Percentiles rank a stretch among this genome's conserved stretches.
These are phyloP conservation scores for Didymella lethalis DNA, from an alignment of 2,329 filamentous ascomycete genomes.

Conservation along the genomic window DNA sequence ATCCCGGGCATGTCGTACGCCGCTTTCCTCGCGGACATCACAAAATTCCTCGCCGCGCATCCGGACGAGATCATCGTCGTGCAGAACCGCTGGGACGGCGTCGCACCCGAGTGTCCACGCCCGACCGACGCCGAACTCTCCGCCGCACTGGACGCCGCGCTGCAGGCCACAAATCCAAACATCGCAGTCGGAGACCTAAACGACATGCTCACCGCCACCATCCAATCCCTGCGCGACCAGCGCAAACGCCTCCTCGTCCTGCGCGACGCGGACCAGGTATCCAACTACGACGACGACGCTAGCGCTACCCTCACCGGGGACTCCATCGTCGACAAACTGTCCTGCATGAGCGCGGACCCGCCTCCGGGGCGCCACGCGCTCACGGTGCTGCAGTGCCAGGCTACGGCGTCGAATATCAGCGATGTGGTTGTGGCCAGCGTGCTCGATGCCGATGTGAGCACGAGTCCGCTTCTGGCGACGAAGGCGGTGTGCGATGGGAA, in stretches of 20 bases:
- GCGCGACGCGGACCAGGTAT: constrained; percentile 34
- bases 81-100: constrained; percentile 61
- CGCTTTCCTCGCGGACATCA: constrained; percentile 53
- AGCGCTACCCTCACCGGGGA: constrained; percentile 44
- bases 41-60: constrained; percentile 54
- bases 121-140: constrained; percentile 54
- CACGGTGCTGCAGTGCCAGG: constrained; percentile 57
- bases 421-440: constrained; percentile 59
- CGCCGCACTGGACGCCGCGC: constrained; percentile 49
- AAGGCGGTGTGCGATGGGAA: constrained; percentile 59
- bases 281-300: constrained; percentile 47
- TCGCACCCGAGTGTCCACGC: constrained; percentile 56
- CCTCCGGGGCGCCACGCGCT: constrained; percentile 34
- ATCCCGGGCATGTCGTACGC: constrained; percentile 61
- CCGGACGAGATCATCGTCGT: constrained; percentile 58
- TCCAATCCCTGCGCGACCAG: constrained; percentile 37
- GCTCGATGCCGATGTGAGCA: constrained; percentile 55
- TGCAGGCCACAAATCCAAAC: constrained; percentile 28
- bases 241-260: constrained; percentile 40
- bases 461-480: constrained; percentile 58
- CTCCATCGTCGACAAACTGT: constrained; percentile 39
- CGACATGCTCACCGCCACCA: constrained; percentile 38
- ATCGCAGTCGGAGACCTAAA: constrained; percentile 29
- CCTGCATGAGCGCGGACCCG: constrained; percentile 30
- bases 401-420: constrained; percentile 60